Base-by-base conservation (phyloP, 1,284 basidiomycete species). In the Lentinula novae-zelandiae region DNA sequence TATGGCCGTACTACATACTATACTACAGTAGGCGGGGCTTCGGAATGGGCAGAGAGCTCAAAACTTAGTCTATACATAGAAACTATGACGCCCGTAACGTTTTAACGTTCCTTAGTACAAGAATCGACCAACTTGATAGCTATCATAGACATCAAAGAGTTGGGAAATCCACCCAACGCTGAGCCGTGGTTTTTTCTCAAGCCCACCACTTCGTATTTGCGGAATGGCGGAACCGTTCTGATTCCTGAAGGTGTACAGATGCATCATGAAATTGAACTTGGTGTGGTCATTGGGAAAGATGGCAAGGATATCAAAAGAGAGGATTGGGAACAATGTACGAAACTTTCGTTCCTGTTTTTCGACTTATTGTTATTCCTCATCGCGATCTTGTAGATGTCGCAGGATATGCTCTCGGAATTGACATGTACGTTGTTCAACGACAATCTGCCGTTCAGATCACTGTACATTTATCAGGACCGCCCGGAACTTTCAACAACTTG, bases 141-240 rank as follows among this genome's bases (percentile, higher is more conserved):
- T 27, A 27, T 27, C 4, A 38, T 22, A 52, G 51, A 53, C 38
- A 53, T 53, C 36, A 53, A 53, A 22, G 53, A 53, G 22, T 20
- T 53, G 22, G 53, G 53, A 38, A 53, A 40, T 1, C 36, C 53
- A 38, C 38, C 53, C 34, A 53, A 53, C 36, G 34, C 34, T n/a
- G 53, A 53, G 53, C 53, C 53, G 6, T 53, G 53, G 53, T 53
- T 53, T 39, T 53, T 53, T 10, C 53, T 53, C 53, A 53, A 53
- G 17, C 53, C 53, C 6, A 53, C 53, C 17, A 53, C 53, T 22
- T 38, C 53, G n/a, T 53, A 53, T 31, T 36, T 53, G 8, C 34
- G 9, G 12, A 53, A 53, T 40, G 53, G 53, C 5, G 53, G 53
- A 13, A 53, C 53, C 10, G 31, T 53, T 31, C 40, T 53, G 53